phyloP scores from a whole-genome alignment of 768 basidiomycete species.

The Basidioascus undulatus region DNA sequence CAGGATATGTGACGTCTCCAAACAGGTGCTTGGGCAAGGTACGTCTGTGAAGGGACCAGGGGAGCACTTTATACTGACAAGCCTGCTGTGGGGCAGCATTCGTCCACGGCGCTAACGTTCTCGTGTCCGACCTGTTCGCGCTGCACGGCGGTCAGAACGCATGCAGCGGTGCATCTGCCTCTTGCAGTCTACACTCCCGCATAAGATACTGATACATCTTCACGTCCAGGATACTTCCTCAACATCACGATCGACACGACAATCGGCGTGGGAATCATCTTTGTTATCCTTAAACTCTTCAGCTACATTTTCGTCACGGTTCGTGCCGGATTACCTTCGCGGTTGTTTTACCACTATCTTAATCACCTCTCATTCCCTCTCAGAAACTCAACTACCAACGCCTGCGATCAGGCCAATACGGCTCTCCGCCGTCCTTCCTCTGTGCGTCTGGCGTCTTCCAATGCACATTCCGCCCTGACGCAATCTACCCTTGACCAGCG shows the following conservation, averaged over 20 bases:
- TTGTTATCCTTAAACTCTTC: conserved; percentile 37
- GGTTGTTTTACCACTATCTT: too few relatives aligned
- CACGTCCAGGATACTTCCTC: conserved; percentile 48
- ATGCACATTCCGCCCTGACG: neutral
- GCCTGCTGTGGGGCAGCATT: conserved; percentile 51
- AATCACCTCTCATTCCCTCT: too few relatives aligned
- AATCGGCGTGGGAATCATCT: conserved; percentile 64
- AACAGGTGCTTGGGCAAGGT: conserved; percentile 48
- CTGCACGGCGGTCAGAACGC: conserved; percentile 49
- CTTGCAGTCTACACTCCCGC: too few relatives aligned
- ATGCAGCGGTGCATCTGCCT: conserved; percentile 23
- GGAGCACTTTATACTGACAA: too few relatives aligned
- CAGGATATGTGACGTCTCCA: conserved; percentile 80
- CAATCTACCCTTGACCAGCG: conserved; percentile 8
- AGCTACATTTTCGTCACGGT: conserved; percentile 40
- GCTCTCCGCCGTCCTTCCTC: conserved; percentile 45
- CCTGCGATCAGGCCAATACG: conserved; percentile 70
- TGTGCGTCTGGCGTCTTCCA: conserved; percentile 11
- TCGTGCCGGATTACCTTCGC: too few relatives aligned
- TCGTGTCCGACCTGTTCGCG: conserved; percentile 56
- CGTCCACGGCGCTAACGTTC: conserved; percentile 51
- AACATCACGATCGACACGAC: conserved; percentile 84
- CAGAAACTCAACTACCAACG: conserved; percentile 43
- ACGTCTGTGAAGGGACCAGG: conserved; percentile 14
- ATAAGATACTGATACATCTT: neutral